Base-by-base conservation (phyloP, 2,329 filamentous ascomycete species). In the Ophiostoma australiae region DNA sequence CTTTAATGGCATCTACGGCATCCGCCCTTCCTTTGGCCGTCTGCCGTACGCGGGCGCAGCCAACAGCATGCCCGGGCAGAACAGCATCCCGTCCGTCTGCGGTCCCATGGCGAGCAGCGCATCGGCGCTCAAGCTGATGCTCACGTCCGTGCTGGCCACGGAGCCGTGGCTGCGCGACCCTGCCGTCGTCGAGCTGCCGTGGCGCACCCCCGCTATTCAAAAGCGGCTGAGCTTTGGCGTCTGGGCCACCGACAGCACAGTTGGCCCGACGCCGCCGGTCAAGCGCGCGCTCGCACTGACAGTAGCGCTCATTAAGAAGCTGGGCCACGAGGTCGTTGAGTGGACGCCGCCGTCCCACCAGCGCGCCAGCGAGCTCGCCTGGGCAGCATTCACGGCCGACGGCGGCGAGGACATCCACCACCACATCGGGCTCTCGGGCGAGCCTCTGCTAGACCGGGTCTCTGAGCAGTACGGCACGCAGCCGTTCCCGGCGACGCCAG, bases 101-200 rank as follows among this genome's bases (percentile, higher is more conserved):
- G 1, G 83, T 90, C 15, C 90, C 89, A 0, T 88, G 89, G 0
- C 77, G 0, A 85, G 84, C 0, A 87, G 85, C 0, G 78, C 85
- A 1, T 81, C 82, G 1, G 84, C 84, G 0, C 75, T 91, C 20
- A 83, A 83, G 58, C 78, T 91, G 2, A 69, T 72, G 1, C 82
- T 87, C 1, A 84, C 86, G 75, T 80, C 84, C 0, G 76, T 91
- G 1, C 79, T 93, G 1, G 81, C 80, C 10, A 83, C 83, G 35
- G 75, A 86, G 70, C 90, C 90, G 0, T 92, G 90, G 90, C 78
- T 87, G 1, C 79, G 86, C 73, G 90, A 92, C 31, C 61, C 76
- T 0, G 79, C 88, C 0, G 87, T 89, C 0, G 79, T 87, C 58
- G 87, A 90, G 27, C 81, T 92, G 0, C 90, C 89, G 0, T 92